These are phyloP conservation scores for Sherardia arvensis DNA, from an alignment of 257 asterid genomes.

Conservation along the genomic window DNA sequence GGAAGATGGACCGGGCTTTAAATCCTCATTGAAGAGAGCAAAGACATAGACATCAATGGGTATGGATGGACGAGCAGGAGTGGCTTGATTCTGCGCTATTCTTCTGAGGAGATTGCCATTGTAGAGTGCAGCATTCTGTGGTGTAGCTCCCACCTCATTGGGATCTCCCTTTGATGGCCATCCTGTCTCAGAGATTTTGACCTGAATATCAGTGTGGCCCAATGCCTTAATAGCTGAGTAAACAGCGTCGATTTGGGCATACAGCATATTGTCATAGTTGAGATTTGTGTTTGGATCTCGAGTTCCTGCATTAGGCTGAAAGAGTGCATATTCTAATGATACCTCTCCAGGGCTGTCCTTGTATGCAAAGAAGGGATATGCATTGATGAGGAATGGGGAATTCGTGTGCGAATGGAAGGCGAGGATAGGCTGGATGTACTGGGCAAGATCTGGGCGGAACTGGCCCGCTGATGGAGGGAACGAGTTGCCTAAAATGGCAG, in stretches of 20 bases:
- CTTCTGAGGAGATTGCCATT: conserved; percentile 55
- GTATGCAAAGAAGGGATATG: conserved; percentile 91
- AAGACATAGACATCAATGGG: conserved; percentile 68
- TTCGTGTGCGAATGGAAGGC: conserved; percentile 42
- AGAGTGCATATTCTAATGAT: conserved; percentile 54
- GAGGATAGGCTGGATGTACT: conserved; percentile 36
- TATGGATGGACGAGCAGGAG: conserved; percentile 64
- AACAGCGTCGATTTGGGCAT: conserved; percentile 87
- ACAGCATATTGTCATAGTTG: conserved; percentile 81
- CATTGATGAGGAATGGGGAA: conserved; percentile 73
- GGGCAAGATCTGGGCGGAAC: conserved; percentile 43
- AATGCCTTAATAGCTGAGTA: conserved; percentile 49
- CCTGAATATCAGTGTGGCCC: conserved; percentile 44
- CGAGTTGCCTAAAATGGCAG: conserved; percentile 37
- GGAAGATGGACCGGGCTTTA: conserved; percentile 78
- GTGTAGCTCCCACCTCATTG: conserved; percentile 66
- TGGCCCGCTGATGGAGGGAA: conserved; percentile 78
- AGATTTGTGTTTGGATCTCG: conserved; percentile 48
- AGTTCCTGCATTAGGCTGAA: conserved; percentile 62
- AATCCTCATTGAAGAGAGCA: conserved; percentile 82
- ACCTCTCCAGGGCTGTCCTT: conserved; percentile 46
- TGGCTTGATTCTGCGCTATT: conserved; percentile 46
- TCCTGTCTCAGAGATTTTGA: conserved; percentile 82
- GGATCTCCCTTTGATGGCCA: conserved; percentile 91
- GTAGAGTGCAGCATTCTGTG: conserved; percentile 57